Evolutionary conservation across 805 yeast genomes (phyloP).

Genomic region (Yamadazyma akitaensis): DNA sequence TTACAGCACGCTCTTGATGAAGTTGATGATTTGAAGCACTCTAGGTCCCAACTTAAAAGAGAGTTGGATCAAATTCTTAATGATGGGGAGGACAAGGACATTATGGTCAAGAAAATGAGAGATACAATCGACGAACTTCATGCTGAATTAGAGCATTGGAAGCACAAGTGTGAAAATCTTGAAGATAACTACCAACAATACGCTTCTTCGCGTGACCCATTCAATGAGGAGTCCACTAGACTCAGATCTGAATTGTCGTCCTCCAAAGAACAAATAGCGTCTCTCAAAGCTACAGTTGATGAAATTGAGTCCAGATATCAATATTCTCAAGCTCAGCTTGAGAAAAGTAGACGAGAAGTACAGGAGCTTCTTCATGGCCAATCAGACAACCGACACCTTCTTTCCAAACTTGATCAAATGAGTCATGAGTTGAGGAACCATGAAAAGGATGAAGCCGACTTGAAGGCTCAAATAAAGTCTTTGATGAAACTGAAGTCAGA

Average conservation of each 20-base stretch:
- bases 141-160: neutral
- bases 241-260: neutral
- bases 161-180: neutral
- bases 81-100: slow-evolving; percentile 7
- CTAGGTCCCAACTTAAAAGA: slow-evolving; percentile 2
- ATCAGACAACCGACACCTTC: slow-evolving; percentile 13
- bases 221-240: neutral
- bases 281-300: neutral
- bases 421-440: slow-evolving; percentile 20
- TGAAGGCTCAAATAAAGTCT: slow-evolving; percentile 22
- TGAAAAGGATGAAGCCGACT: slow-evolving; percentile 20
- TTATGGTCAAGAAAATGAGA: slow-evolving; percentile 9
- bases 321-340: slow-evolving; percentile 12
- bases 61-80: slow-evolving; percentile 3
- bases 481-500: slow-evolving; percentile 17
- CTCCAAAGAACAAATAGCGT: neutral
- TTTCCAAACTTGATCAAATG: slow-evolving; percentile 15
- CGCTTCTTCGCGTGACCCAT: neutral
- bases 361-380: slow-evolving; percentile 13
- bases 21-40: slow-evolving; percentile 8
- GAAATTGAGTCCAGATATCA: slow-evolving; percentile 12
- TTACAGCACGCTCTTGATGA: slow-evolving; percentile 2
- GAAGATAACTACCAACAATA: neutral
- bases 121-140: slow-evolving; percentile 15
- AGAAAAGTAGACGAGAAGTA: slow-evolving; percentile 13